phyloP scores from a whole-genome alignment of 768 basidiomycete genomes.

The Gloeopeniophorella convolvens region DNA sequence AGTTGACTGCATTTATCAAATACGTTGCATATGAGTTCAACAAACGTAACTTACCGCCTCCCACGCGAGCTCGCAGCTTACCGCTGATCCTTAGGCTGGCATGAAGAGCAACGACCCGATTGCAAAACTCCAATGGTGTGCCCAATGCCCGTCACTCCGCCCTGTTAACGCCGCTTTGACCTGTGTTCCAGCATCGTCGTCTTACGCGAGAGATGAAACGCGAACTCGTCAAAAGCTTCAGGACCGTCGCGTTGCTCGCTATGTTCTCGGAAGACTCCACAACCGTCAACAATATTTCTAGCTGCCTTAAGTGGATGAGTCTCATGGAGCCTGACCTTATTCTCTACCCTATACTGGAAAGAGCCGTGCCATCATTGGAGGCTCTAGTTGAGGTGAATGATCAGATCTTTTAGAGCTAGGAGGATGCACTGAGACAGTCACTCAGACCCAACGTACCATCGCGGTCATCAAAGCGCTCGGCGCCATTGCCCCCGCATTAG shows the following conservation, averaged over 20 bases:
- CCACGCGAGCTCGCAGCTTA: not conserved
- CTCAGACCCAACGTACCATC: constrained; percentile 74
- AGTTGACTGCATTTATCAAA: constrained; percentile 83
- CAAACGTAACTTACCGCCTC: constrained; percentile 43
- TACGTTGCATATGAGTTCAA: constrained; percentile 81
- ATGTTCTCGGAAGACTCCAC: constrained; percentile 83
- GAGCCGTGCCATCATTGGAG: constrained; percentile 83
- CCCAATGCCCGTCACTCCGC: not conserved
- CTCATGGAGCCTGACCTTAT: constrained; percentile 84
- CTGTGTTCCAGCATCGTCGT: constrained; percentile 50
- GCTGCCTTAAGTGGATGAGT: constrained; percentile 75
- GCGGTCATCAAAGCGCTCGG: constrained; percentile 83
- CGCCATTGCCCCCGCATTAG: constrained; percentile 71
- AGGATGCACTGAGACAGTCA: constrained; percentile 2
- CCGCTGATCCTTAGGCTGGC: constrained; percentile 46
- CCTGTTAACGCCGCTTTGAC: not conserved
- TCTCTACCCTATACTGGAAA: constrained; percentile 71
- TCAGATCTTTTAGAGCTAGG: not conserved
- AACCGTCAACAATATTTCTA: constrained; percentile 70
- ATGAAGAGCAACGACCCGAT: constrained; percentile 66
- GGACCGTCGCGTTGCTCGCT: constrained; percentile 78
- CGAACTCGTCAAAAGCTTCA: constrained; percentile 75
- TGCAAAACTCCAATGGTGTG: constrained; percentile 73
- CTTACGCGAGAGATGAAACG: constrained; percentile 73
- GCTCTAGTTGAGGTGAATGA: constrained; percentile 69